Evolutionary conservation across 169 alveolate species (phyloP).

Genomic region (Eimeria acervulina): DNA sequence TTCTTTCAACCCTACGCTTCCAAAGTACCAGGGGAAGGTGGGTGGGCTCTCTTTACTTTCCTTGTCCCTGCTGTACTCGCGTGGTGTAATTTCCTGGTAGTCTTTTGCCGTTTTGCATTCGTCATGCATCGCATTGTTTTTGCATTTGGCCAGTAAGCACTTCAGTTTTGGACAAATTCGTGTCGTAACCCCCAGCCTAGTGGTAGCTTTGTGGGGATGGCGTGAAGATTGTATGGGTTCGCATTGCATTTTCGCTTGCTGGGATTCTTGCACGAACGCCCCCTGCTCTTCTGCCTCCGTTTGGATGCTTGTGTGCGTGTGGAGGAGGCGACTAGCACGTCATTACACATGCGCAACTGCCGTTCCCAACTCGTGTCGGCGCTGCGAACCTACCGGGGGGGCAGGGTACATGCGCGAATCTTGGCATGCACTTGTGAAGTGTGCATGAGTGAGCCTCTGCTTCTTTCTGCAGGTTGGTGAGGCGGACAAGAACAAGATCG

Average conservation of each 20-base stretch:
- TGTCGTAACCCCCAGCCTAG: neutral
- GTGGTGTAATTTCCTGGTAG: neutral
- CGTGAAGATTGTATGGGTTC: neutral
- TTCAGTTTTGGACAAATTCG: neutral
- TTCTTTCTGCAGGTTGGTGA: conserved; percentile 85
- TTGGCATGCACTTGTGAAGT: neutral
- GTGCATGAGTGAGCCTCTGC: neutral
- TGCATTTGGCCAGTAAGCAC: neutral
- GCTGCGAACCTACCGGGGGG: too few relatives aligned
- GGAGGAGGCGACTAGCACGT: neutral
- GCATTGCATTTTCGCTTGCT: neutral
- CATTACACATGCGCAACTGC: neutral
- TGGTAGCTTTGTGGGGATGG: neutral
- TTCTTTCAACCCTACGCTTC: conserved; percentile 88
- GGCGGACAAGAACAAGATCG: conserved; percentile 91
- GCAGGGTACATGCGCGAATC: neutral
- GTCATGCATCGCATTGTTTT: neutral
- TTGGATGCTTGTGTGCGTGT: neutral
- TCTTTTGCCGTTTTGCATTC: neutral
- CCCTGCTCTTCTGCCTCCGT: neutral
- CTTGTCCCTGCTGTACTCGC: neutral
- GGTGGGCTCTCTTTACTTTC: neutral
- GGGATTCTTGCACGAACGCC: neutral
- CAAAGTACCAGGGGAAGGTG: conserved; percentile 92
- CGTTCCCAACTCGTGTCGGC: neutral